Percentiles rank a stretch among this genome's conserved stretches.
phyloP scores from a whole-genome alignment of 2,329 filamentous ascomycete genomes.

The Nemania sp. region DNA sequence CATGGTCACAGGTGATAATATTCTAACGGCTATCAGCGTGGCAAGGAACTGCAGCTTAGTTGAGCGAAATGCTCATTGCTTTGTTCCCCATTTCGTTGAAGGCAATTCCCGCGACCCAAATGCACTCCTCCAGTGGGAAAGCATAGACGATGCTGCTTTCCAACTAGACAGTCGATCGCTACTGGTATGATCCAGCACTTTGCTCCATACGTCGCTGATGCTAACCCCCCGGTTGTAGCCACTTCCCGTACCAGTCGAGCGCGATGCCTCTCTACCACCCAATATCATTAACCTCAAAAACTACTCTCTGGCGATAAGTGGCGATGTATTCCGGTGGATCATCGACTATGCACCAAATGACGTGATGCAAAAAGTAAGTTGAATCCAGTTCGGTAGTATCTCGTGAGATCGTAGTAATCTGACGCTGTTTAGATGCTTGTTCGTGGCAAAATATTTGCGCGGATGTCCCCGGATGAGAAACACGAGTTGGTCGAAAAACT shows the following conservation, averaged over 20 bases:
- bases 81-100: conserved; percentile 84
- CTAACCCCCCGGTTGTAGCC: conserved; percentile 53
- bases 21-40: conserved; percentile 93
- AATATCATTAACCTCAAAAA: conserved; percentile 80
- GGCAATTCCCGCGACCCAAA: conserved; percentile 74
- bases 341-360: conserved; percentile 86
- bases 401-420: conserved; percentile 3
- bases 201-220: not conserved
- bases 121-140: conserved; percentile 83
- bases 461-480: conserved; percentile 99
- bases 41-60: conserved; percentile 87
- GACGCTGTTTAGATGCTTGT: conserved; percentile 75
- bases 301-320: conserved; percentile 86
- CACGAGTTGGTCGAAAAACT: conserved; percentile 97
- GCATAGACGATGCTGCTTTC: conserved; percentile 83
- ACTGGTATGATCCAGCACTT: conserved; percentile 50
- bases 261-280: conserved; percentile 82
- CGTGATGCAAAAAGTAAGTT: conserved; percentile 67
- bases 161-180: conserved; percentile 79
- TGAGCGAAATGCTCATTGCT: conserved; percentile 81
- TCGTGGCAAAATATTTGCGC: conserved; percentile 88
- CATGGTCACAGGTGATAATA: conserved; percentile 99
- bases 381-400: not conserved
- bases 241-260: conserved; percentile 68
- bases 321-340: conserved; percentile 96